These are phyloP conservation scores for Botrytis elliptica DNA, from an alignment of 2,329 filamentous ascomycete species.

Conservation along the genomic window DNA sequence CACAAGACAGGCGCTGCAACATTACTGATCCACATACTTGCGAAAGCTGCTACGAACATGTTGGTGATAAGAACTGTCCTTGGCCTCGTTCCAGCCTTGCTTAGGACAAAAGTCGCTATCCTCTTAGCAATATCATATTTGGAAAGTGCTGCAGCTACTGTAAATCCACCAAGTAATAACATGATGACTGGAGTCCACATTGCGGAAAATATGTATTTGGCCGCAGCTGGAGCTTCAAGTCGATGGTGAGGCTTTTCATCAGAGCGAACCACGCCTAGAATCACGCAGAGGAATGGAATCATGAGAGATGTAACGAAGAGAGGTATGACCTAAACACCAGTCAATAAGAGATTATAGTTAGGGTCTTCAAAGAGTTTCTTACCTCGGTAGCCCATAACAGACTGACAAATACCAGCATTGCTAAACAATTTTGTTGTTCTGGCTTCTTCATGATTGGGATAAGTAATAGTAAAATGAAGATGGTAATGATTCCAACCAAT, in stretches of 20 bases:
- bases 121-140: slow-evolving; percentile 98
- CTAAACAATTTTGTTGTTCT: slow-evolving; percentile 94
- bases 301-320: slow-evolving; percentile 94
- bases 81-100: slow-evolving; percentile 91
- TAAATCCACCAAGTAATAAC: slow-evolving; percentile 93
- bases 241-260: slow-evolving; percentile 69
- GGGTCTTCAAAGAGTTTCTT: slow-evolving; percentile 39
- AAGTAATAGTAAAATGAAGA: slow-evolving; percentile 73
- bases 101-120: slow-evolving; percentile 92
- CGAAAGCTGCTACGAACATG: slow-evolving; percentile 97
- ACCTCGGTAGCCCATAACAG: slow-evolving; percentile 95
- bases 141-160: slow-evolving; percentile 88
- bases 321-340: slow-evolving; percentile 71
- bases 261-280: slow-evolving; percentile 78
- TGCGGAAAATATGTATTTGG: slow-evolving; percentile 80
- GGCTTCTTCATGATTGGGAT: slow-evolving; percentile 80
- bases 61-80: slow-evolving; percentile 89
- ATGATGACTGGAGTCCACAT: slow-evolving; percentile 99
- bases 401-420: slow-evolving; percentile 90
- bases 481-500: slow-evolving; percentile 64
- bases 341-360: slow-evolving; percentile 24
- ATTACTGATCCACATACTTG: slow-evolving; percentile 99
- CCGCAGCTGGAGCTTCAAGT: slow-evolving; percentile 76
- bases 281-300: slow-evolving; percentile 89
- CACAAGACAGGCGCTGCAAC: slow-evolving; percentile 95